These are phyloP conservation scores for Nicotiana paniculata DNA, from an alignment of 257 asterid genomes.

Conservation along the genomic window DNA sequence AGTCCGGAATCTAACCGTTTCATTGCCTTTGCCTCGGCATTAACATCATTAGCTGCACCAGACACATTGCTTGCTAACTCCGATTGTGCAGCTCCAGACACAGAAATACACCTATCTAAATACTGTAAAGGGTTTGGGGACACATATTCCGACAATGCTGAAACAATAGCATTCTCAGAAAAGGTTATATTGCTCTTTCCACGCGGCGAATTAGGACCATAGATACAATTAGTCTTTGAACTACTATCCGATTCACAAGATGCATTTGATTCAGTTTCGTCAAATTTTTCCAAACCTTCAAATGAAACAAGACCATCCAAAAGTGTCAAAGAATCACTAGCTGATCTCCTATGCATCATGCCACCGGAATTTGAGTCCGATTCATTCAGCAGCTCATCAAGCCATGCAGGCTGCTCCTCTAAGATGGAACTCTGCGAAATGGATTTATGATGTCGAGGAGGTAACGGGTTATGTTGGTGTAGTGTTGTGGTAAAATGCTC, in stretches of 20 bases:
- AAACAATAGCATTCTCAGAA: slow-evolving; percentile 49
- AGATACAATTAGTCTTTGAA: slow-evolving; percentile 43
- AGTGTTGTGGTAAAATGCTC: slow-evolving; percentile 21
- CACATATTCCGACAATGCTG: slow-evolving; percentile 53
- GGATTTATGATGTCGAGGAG: slow-evolving; percentile 32
- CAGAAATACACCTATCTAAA: slow-evolving; percentile 28
- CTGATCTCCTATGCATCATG: slow-evolving; percentile 39
- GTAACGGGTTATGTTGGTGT: slow-evolving; percentile 21
- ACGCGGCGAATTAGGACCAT: slow-evolving; percentile 87
- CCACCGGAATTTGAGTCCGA: slow-evolving; percentile 34
- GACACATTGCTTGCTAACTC: slow-evolving; percentile 20
- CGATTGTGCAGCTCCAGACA: slow-evolving; percentile 31
- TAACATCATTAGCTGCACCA: slow-evolving; percentile 33
- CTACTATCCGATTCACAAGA: slow-evolving; percentile 39
- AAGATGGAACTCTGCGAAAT: slow-evolving; percentile 35
- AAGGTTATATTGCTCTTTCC: slow-evolving; percentile 42
- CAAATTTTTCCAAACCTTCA: slow-evolving; percentile 26
- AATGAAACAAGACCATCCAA: slow-evolving; percentile 30
- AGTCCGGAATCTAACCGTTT: slow-evolving; percentile 47
- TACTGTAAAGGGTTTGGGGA: slow-evolving; percentile 44
- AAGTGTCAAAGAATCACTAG: slow-evolving; percentile 51
- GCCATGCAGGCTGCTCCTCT: slow-evolving; percentile 71
- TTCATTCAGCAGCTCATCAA: slow-evolving; percentile 58
- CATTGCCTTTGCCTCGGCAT: slow-evolving; percentile 28
- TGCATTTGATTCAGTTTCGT: slow-evolving; percentile 25